Base-by-base conservation (phyloP, 805 yeast genomes). In the Metschnikowia chrysomelidarum region DNA sequence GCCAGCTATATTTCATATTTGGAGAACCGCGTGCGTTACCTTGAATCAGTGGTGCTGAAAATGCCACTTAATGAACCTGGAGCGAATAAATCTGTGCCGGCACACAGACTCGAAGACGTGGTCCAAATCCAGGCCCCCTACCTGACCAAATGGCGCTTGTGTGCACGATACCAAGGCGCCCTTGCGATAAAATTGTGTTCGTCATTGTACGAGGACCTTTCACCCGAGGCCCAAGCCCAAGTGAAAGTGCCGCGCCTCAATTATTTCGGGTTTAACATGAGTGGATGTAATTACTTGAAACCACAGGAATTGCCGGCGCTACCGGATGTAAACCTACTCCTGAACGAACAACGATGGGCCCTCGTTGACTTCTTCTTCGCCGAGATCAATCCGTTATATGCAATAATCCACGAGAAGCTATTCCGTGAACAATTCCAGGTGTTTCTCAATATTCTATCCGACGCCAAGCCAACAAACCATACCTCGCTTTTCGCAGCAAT, bases 201-300 rank as follows among this genome's bases (percentile, higher is more conserved):
- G 14, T 41, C 57, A 9, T 42, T 66, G 38, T 55, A 55, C 39
- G 45, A 57, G 8, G 43, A 60, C 23, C 56, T 76, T 7, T 44
- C 59, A 7, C 56, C 56, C 5, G 61, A 63, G 12, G 56, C 59
- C 37, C 55, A 57, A 30, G 44, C 53, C 15, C 50, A 58, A 11
- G 61, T 76, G 10, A 47, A 56, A 9, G 41, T 72, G n/a, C 83
- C 83, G 4, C 54, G 83, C 29, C 60, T 68, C n/a, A 82, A 79
- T 49, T 72, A 67, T 32, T 79, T 75, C 47, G 83, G 82, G 11
- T 79, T 84, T 83, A 79, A 79, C 50, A 59, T 78, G 74, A 62
- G 72, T n/a, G 84, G 84, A 1, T 67, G 67, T 19, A 72, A 70
- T 47, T 79, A 75, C 48, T 42, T 76, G 13, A 40, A 41, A 18